Evolutionary conservation across 2,329 filamentous ascomycete species (phyloP), one percentile per base, ranked within the genome.

Genomic region (Sodiomyces alkalinus): DNA sequence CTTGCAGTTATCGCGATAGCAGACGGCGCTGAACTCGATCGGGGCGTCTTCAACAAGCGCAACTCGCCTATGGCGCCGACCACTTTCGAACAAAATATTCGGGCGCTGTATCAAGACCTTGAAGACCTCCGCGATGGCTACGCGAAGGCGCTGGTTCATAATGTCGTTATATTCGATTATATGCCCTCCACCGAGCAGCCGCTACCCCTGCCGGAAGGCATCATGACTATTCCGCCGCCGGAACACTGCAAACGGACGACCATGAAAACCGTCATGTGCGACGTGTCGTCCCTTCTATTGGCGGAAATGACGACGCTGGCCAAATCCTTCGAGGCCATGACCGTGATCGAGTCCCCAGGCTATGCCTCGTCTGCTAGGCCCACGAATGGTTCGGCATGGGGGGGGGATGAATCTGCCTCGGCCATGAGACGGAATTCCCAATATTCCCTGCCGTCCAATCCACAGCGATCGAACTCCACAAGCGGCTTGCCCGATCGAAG

Each of bases 1-100:
- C 62, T 94, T 30, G 71, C 80, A 28, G 64, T 96, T 16, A 68
- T 98, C 36, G 87, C 82, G 3, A 63, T 96, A 33, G 80, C 82
- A 11, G 87, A 96, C 52, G 83, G 80, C 26, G 55, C 59, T 22
- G 82, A 92, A 50, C 62, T 81, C 16, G 55, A 62, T 33, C 61
- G 62, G 34, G 49, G 55, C 4, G 52, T 56, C 23, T 68, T 71
- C 37, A 65, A 56, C 49, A 68, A 64, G 41, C 56, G 67, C 22
- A 56, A 61, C 28, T 73, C 68, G 9, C 49, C 55, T 7, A 65
- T 62, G 29, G 61, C 58, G 7, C 55, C 56, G 15, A 64, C 64
- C 2, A 53, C 60, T 24, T 52, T 58, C 15, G 68, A 74, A 43
- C 62, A 61, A 43, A 72, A 74, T 37, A 59, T 74, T 19, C 57